phyloP scores from a whole-genome alignment of 1,139 yeast species.

The Citeromyces hawaiiensis region DNA sequence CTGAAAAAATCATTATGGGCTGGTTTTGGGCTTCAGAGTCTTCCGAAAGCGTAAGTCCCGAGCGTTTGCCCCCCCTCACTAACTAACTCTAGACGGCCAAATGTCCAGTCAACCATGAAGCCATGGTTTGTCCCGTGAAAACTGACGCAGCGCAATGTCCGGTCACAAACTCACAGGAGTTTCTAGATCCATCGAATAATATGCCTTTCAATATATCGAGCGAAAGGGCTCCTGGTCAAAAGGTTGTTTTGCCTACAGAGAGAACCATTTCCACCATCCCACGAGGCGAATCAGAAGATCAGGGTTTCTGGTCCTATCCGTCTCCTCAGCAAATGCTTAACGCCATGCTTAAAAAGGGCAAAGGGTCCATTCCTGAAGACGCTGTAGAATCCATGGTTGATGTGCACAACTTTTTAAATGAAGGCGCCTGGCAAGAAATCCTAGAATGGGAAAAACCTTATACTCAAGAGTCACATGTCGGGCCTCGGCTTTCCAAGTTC shows the following conservation, averaged over 20 bases:
- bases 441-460: conserved; percentile 72
- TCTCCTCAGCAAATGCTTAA: conserved; percentile 98
- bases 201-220: conserved; percentile 71
- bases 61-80: no score
- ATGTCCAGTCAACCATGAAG: conserved; percentile 5
- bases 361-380: conserved; percentile 79
- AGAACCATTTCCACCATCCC: conserved; percentile 83
- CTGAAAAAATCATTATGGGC: conserved; percentile 43
- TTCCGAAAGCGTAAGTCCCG: conserved; percentile 7
- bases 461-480: conserved; percentile 34
- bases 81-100: neutral
- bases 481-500: conserved; percentile 73
- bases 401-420: conserved; percentile 91
- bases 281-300: conserved; percentile 49
- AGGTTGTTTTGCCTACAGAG: conserved; percentile 61
- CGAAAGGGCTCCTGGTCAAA: conserved; percentile 71
- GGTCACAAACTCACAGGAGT: conserved; percentile 14
- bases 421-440: conserved; percentile 96
- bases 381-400: conserved; percentile 97
- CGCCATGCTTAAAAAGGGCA: conserved; percentile 93
- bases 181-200: conserved; percentile 69
- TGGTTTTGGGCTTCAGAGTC: conserved; percentile 57
- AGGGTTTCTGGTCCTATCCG: conserved; percentile 94
- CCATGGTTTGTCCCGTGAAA: conserved; percentile 24
- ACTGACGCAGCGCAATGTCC: conserved; percentile 15